phyloP scores from a whole-genome alignment of 2,329 filamentous ascomycete species.

The Penicillium sp. region DNA sequence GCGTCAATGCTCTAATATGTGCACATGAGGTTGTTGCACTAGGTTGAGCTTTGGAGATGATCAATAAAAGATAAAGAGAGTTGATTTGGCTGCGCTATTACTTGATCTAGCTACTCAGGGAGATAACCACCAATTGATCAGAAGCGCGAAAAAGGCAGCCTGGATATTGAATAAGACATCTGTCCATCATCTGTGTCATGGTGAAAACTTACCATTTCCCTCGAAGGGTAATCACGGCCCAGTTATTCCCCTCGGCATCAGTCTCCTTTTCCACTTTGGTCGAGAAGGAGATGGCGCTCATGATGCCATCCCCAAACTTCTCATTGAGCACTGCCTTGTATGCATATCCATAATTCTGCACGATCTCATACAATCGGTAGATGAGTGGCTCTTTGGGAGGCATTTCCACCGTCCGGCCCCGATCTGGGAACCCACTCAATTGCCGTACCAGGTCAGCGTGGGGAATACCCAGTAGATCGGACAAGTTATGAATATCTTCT shows the following conservation, averaged over 20 bases:
- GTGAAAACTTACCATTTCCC: constrained; percentile 66
- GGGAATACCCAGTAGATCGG: constrained; percentile 58
- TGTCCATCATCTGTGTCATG: neutral
- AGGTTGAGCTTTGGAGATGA: no score
- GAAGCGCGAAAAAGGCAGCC: constrained; percentile 46
- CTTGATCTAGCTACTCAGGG: no score
- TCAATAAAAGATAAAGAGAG: no score
- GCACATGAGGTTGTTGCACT: no score
- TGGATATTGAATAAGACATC: constrained; percentile 11
- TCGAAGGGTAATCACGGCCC: constrained; percentile 76
- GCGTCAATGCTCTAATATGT: no score
- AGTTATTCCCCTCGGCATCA: constrained; percentile 71
- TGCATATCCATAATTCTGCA: constrained; percentile 94
- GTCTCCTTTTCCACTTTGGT: constrained; percentile 92
- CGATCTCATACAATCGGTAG: constrained; percentile 86
- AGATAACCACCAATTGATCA: no score
- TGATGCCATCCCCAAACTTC: constrained; percentile 91
- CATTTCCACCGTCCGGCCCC: constrained; percentile 73
- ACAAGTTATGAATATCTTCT: constrained; percentile 64
- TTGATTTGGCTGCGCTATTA: no score
- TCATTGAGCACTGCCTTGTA: constrained; percentile 95
- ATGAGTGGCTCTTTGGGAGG: constrained; percentile 79
- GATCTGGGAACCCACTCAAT: constrained; percentile 69
- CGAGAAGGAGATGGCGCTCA: constrained; percentile 89
- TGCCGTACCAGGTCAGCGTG: constrained; percentile 54